Base-by-base conservation (phyloP, 1,139 yeast species). In the Pichia sp. region DNA sequence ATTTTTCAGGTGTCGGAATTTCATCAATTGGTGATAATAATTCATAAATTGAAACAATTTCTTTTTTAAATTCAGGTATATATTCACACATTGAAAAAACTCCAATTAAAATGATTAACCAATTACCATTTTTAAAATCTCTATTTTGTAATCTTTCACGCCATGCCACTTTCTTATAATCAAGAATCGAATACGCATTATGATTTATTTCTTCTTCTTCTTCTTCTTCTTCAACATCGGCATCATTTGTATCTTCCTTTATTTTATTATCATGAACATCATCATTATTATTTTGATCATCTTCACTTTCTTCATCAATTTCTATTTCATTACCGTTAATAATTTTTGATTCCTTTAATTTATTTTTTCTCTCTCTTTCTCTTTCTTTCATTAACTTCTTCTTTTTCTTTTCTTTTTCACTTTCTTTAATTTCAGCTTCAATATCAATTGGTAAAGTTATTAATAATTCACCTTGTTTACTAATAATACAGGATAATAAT, bases 61-160 rank as follows among this genome's bases (percentile, higher is more conserved):
- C 62, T 0, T 67, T 66, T 29, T 68, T 60, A 65, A 76, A 83
- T 23, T 73, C 72, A 0, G 81, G 78, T 30, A 81, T 71, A 54
- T 78, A 71, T 39, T 80, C 79, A 10, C 83, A 76, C 42, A 76
- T 63, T 1, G 82, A 73, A 29, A 89, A 69, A 4, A 89, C 70
- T 22, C 96, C 96, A 38, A 89, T 63, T 31, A 89, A 64, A 39
- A 84, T 76, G 37, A 82, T 73, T 56, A 87, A 83, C 96, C 97
- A 90, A 46, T 80, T 80, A 4, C 96, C 96, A 56, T 87, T 90
- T 56, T 75, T 80, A 61, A 85, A 92, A 55, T 77, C 77, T 47
- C 96, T 77, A 51, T 77, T 80, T 12, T 82, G 74, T 28, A 89
- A 70, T 39, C 95, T 69, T 28, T 85, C 94, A 51, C 80, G 77